Conservation (phyloP, 441 rosid species). For the Populus hybrid region DNA sequence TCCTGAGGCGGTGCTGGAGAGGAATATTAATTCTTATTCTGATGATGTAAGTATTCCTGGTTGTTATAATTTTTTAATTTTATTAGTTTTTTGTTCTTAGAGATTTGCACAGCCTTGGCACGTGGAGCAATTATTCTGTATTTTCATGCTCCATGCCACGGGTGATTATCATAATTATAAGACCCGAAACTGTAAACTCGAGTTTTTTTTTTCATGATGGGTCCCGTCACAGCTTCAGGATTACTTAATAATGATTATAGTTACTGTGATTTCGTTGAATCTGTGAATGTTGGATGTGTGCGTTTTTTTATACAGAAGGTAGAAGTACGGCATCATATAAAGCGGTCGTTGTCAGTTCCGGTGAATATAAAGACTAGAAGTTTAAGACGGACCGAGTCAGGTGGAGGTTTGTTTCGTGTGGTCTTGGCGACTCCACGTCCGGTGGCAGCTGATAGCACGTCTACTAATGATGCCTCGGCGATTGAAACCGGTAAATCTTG, state of each 20-base stretch:
- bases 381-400: constrained; percentile 42
- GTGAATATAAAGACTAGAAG: constrained; percentile 39
- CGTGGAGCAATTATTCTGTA: not conserved
- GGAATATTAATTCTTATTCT: constrained; percentile 29
- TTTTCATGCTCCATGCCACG: too few relatives aligned
- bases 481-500: constrained; percentile 27
- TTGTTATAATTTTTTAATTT: not conserved
- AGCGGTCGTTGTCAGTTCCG: constrained; percentile 56
- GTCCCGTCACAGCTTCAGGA: not conserved
- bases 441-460: constrained; percentile 20
- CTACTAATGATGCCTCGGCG: constrained; percentile 20
- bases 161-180: too few relatives aligned
- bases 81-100: not conserved
- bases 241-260: not conserved
- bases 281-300: constrained; percentile 36
- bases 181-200: too few relatives aligned
- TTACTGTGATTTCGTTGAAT: constrained; percentile 12
- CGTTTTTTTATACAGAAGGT: constrained; percentile 30
- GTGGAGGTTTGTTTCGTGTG: constrained; percentile 45
- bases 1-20: constrained; percentile 62
- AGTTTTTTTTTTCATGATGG: not conserved
- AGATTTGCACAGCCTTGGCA: not conserved
- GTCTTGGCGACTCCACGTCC: constrained; percentile 39
- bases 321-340: constrained; percentile 37
- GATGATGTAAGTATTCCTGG: constrained; percentile 28